Evolutionary conservation across 164 flowering plant genomes (phyloP).

Genomic region (Stephania yunnanensis): DNA sequence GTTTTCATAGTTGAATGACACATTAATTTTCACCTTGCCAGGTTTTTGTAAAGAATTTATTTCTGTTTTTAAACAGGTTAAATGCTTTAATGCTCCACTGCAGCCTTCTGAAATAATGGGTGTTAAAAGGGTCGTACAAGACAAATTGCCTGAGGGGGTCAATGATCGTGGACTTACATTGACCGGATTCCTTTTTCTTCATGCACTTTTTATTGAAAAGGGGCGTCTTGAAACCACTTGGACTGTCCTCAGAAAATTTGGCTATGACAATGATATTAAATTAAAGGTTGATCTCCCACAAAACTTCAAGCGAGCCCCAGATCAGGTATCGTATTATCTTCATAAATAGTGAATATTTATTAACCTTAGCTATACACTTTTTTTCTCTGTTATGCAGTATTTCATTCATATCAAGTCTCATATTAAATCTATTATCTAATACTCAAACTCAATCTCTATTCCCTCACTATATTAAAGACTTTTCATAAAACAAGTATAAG

Average conservation of each 20-base stretch:
- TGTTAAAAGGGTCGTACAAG: conserved; percentile 92
- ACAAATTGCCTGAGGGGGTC: conserved; percentile 86
- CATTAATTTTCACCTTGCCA: background rate
- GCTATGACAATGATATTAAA: conserved; percentile 83
- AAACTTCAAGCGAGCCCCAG: conserved; percentile 57
- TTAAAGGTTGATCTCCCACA: conserved; percentile 71
- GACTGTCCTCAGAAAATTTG: conserved; percentile 96
- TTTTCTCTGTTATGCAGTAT: background rate
- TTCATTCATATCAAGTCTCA: background rate
- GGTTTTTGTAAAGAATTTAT: background rate
- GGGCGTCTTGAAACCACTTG: conserved; percentile 98
- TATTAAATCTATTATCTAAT: background rate
- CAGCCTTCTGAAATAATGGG: conserved; percentile 89
- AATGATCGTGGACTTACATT: conserved; percentile 82
- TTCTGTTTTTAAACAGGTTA: conserved; percentile 50
- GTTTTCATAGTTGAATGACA: background rate
- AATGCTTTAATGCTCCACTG: conserved; percentile 91
- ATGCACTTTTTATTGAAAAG: conserved; percentile 93
- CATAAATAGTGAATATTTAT: background rate
- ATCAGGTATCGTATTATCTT: conserved; percentile 51
- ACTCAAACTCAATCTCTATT: background rate
- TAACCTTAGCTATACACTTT: background rate
- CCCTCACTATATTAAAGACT: no score
- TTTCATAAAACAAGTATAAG: background rate
- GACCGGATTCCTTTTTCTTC: conserved; percentile 90